These are phyloP conservation scores for Periconia digitata DNA, from an alignment of 2,329 filamentous ascomycete genomes.

Conservation along the genomic window DNA sequence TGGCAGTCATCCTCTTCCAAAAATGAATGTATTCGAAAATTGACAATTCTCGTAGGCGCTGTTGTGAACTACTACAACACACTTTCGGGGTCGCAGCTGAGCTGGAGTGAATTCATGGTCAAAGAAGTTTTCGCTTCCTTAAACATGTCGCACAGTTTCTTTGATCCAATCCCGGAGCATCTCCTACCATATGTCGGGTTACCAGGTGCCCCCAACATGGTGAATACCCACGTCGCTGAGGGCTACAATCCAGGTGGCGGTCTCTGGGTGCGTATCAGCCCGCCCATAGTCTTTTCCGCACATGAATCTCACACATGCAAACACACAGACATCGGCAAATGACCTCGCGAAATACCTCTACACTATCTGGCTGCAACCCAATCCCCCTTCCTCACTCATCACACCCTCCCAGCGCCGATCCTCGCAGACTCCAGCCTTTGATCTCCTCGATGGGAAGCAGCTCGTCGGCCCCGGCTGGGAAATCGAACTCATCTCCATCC, in stretches of 20 bases:
- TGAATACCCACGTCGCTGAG: slow-evolving; percentile 25
- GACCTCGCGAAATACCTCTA: slow-evolving; percentile 30
- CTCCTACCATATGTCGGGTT: slow-evolving; percentile 21
- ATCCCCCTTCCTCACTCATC: slow-evolving; percentile 20
- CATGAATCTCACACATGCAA: not conserved
- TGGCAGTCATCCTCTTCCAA: not conserved
- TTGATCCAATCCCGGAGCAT: slow-evolving; percentile 21
- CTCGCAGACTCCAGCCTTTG: slow-evolving; percentile 23
- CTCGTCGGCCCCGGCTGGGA: slow-evolving; percentile 34
- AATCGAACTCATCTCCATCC: slow-evolving; percentile 19
- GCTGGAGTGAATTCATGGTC: slow-evolving; percentile 25
- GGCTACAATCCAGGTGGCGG: slow-evolving; percentile 36
- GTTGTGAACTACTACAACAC: slow-evolving; percentile 28
- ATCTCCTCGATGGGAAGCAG: slow-evolving; percentile 28
- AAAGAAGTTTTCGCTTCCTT: slow-evolving; percentile 23
- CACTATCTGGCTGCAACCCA: slow-evolving; percentile 25
- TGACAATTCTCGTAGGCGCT: slow-evolving; percentile 12
- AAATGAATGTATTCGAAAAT: not conserved
- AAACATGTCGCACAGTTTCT: slow-evolving; percentile 31
- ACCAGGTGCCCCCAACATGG: slow-evolving; percentile 30
- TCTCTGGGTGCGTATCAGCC: slow-evolving; percentile 23
- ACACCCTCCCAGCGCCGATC: slow-evolving; percentile 24
- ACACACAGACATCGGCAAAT: slow-evolving; percentile 27
- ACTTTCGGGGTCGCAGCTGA: slow-evolving; percentile 13
- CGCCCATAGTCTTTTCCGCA: not conserved